Percentiles rank a stretch among this genome's conserved stretches.
phyloP scores from a whole-genome alignment of 164 flowering plant species.

The Pachysandra terminalis region DNA sequence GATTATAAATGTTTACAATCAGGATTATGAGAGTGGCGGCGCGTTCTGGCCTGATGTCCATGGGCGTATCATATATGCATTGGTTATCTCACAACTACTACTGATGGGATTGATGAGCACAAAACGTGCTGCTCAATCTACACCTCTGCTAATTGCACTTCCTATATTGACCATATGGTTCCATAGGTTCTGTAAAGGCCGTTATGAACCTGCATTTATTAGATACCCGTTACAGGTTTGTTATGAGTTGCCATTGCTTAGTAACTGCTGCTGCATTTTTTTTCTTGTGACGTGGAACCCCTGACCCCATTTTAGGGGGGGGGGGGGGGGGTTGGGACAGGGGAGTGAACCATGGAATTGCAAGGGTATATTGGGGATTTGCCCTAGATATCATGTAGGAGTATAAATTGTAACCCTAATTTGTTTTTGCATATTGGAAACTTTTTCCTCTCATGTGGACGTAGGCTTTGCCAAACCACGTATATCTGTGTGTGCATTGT shows the following conservation, averaged over 20 bases:
- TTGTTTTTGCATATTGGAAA: no score
- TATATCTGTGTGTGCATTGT: no score
- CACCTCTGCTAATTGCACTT: slow-evolving; percentile 69
- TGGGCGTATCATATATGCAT: slow-evolving; percentile 53
- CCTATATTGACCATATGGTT: slow-evolving; percentile 86
- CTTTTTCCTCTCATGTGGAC: no score
- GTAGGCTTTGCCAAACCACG: no score
- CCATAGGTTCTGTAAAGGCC: slow-evolving; percentile 65
- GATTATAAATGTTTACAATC: slow-evolving; percentile 86
- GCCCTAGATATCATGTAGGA: no score
- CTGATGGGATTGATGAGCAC: slow-evolving; percentile 71
- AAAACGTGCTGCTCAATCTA: slow-evolving; percentile 55
- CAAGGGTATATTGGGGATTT: no score
- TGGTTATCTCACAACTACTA: slow-evolving; percentile 66
- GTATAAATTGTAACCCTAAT: no score
- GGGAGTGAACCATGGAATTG: no score
- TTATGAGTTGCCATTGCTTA: background rate
- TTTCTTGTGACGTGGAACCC: no score
- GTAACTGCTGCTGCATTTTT: background rate
- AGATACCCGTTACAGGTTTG: slow-evolving; percentile 74
- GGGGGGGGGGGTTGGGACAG: no score
- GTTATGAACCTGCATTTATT: slow-evolving; percentile 71
- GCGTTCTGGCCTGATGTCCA: slow-evolving; percentile 93
- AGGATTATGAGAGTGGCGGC: slow-evolving; percentile 80
- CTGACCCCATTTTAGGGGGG: no score